Conservation (phyloP, 2,329 filamentous ascomycete genomes). For the Cladosporium oxysporum region DNA sequence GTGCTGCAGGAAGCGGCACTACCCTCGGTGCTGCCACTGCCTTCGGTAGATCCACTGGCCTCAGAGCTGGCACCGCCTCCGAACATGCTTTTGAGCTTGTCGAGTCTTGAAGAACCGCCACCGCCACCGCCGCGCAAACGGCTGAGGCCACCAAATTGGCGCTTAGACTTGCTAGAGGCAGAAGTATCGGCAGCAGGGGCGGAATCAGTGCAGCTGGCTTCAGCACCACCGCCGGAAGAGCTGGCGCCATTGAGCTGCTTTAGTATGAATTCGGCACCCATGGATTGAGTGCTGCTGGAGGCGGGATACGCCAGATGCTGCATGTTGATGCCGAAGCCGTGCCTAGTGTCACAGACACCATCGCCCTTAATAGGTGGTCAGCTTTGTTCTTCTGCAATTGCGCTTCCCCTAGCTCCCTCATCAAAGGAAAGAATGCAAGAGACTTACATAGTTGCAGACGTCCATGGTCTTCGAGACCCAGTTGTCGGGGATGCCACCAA, state of each 20-base stretch:
- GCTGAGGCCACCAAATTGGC: background rate
- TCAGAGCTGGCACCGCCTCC: background rate
- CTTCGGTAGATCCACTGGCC: background rate
- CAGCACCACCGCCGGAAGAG: background rate
- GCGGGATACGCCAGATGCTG: slow-evolving; percentile 35
- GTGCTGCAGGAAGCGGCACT: background rate
- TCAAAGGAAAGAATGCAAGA: background rate
- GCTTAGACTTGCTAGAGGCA: background rate
- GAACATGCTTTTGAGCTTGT: background rate
- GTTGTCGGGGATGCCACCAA: slow-evolving; percentile 31
- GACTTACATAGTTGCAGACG: slow-evolving; percentile 39
- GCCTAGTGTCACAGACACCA: slow-evolving; percentile 40
- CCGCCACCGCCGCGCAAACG: background rate
- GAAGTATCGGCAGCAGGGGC: background rate
- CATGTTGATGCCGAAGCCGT: slow-evolving; percentile 37
- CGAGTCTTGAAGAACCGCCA: background rate
- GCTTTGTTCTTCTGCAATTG: background rate
- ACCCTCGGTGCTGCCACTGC: background rate
- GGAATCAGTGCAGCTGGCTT: background rate
- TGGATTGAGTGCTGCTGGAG: slow-evolving; percentile 33
- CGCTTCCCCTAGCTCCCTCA: background rate
- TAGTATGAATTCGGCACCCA: slow-evolving; percentile 32
- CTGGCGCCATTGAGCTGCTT: background rate
- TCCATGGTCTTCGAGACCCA: slow-evolving; percentile 42
- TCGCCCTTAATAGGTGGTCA: slow-evolving; percentile 32